Conservation (phyloP, 257 asterid genomes). For the Primulina eburnea region DNA sequence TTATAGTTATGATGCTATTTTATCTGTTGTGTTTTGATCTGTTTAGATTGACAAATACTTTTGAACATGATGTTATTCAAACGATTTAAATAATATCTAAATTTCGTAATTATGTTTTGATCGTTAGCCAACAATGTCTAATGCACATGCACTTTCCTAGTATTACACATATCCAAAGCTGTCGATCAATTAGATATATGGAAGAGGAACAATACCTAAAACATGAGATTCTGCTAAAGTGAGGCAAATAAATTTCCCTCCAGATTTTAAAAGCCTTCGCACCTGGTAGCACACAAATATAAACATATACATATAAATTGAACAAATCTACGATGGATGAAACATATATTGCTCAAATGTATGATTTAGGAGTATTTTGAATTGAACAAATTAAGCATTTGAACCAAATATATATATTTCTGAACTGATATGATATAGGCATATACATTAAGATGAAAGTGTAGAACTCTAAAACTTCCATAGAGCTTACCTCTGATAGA, state of each 20-base stretch:
- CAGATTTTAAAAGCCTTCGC: conserved; percentile 62
- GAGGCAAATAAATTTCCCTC: conserved; percentile 86
- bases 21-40: too few relatives aligned
- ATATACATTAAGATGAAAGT: conserved; percentile 13
- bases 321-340: not conserved
- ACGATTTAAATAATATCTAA: too few relatives aligned
- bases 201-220: conserved; percentile 56
- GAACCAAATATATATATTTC: conserved; percentile 17
- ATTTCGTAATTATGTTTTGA: too few relatives aligned
- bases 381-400: conserved; percentile 19
- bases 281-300: conserved; percentile 50
- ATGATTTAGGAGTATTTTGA: not conserved
- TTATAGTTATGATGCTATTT: too few relatives aligned
- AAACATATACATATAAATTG: not conserved
- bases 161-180: not conserved
- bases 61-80: too few relatives aligned
- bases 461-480: conserved; percentile 15
- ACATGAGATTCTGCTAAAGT: conserved; percentile 89
- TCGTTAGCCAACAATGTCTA: too few relatives aligned
- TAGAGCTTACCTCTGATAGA: conserved; percentile 67
- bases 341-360: not conserved
- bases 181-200: conserved; percentile 10
- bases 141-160: too few relatives aligned
- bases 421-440: not conserved
- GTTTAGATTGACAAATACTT: too few relatives aligned